Base-by-base conservation (phyloP, 305 asterid genomes). In the Fraxinus xanthoxyloides region DNA sequence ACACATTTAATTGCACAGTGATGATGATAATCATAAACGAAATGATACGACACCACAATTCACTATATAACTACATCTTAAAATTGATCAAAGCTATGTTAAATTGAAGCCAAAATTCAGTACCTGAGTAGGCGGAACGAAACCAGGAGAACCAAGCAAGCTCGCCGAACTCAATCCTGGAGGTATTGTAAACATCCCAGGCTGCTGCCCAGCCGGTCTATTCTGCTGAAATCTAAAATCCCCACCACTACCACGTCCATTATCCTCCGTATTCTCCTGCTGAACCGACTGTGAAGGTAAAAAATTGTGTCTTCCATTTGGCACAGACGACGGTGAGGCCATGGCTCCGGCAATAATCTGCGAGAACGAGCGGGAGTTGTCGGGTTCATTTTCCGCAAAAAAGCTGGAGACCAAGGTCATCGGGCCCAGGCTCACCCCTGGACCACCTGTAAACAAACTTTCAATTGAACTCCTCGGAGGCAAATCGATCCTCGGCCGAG, bases 291-390 rank as follows among this genome's bases (percentile, higher is more conserved):
- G 72, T 43, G 51, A 80, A 48, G 40, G 85, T 76, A 38, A 82
- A 31, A 76, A 75, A 65, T 77, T 75, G 26, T 76, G 91, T 70
- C 90, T 40, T 1, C 24, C 56, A 38, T 77, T 83, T 1, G 87
- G 79, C 2, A 31, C 54, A 3, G 84, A 81, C 10, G 31, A 89
- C 21, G 93, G 89, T 54, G 97, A 82, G 3, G 86, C 65, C 84
- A 84, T 77, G 61, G 92, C 95, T 23, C 97, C 97, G 43, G 95
- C 85, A 15, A 95, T 91, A 2, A 95, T 92, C 92, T 95, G 97
- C 0, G 97, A 91, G 88, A 93, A 95, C 17, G 98, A 92, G 75
- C 93, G 92, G 86, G 86, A 90, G 51, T 89, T 80, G 78, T 90
- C 91, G n/a, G 96, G 89, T 78, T 94, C 98, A 83, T 89, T 92